Conservation (phyloP, 257 asterid species). For the Lavandula angustifolia region DNA sequence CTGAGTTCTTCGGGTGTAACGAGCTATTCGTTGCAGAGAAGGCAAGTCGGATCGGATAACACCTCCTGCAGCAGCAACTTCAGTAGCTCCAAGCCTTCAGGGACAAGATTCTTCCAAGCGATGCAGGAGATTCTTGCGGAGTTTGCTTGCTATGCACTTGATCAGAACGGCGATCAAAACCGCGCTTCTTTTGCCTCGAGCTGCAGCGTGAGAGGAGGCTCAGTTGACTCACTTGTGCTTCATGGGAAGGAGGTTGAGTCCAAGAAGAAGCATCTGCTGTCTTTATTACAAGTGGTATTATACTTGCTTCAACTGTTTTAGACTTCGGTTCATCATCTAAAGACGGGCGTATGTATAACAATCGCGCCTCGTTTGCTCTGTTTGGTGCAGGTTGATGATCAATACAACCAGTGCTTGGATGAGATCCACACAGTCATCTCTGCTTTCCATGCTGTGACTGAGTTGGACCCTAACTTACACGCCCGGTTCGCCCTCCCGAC, state of each 20-base stretch:
- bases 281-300: constrained; percentile 69
- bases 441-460: constrained; percentile 81
- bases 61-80: constrained; percentile 55
- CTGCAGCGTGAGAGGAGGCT: no score
- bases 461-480: constrained; percentile 71
- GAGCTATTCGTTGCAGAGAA: constrained; percentile 41
- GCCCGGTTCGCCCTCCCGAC: constrained; percentile 78
- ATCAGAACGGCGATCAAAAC: constrained; percentile 31
- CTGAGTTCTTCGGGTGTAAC: constrained; percentile 49
- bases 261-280: constrained; percentile 63
- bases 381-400: constrained; percentile 65
- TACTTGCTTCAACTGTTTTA: not conserved
- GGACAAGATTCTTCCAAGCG: constrained; percentile 56
- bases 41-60: constrained; percentile 47
- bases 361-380: not conserved
- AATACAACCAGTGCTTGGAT: constrained; percentile 73
- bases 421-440: constrained; percentile 79
- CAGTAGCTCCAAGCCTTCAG: constrained; percentile 49
- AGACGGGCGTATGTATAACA: no score
- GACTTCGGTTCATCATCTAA: not conserved
- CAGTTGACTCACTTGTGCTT: not conserved
- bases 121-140: constrained; percentile 83
- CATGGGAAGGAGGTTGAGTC: constrained; percentile 40
- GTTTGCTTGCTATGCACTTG: constrained; percentile 56
- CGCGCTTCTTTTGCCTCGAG: constrained; percentile 2